These are phyloP conservation scores for Neofusicoccum parvum DNA, from an alignment of 2,329 filamentous ascomycete genomes.

Conservation along the genomic window DNA sequence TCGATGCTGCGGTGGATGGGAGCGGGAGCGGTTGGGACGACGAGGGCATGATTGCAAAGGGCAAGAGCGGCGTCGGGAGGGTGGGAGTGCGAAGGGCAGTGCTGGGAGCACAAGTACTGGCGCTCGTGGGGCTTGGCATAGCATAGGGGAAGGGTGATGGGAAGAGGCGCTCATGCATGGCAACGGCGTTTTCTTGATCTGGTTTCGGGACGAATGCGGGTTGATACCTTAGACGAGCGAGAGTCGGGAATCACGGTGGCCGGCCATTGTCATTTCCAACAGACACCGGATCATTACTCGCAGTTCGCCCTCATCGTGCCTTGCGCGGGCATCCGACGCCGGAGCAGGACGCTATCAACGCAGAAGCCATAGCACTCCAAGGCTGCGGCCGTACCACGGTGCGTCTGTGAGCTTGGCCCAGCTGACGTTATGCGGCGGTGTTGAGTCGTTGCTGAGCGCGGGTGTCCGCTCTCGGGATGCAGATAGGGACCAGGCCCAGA, in stretches of 20 bases:
- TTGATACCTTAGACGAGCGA: too few relatives aligned
- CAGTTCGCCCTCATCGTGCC: too few relatives aligned
- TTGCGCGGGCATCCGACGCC: not conserved
- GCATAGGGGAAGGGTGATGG: not conserved
- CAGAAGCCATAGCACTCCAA: too few relatives aligned
- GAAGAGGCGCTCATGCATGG: not conserved
- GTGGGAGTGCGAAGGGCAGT: not conserved
- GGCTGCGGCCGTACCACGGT: too few relatives aligned
- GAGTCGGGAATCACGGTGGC: too few relatives aligned
- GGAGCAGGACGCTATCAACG: not conserved
- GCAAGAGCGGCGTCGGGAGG: not conserved
- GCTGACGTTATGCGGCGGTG: too few relatives aligned
- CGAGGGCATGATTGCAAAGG: slow-evolving; percentile 6
- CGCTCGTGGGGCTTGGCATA: not conserved
- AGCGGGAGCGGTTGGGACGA: slow-evolving; percentile 6
- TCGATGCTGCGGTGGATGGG: slow-evolving; percentile 26
- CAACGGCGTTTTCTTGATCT: not conserved
- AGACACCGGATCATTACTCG: too few relatives aligned
- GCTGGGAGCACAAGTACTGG: not conserved
- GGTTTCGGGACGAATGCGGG: not conserved
- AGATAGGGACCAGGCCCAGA: not conserved
- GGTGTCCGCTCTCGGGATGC: not conserved
- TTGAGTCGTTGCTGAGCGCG: not conserved
- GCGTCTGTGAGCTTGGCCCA: too few relatives aligned
- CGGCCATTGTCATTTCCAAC: too few relatives aligned